Evolutionary conservation across 306 rosid species (phyloP).

Genomic region (Macrotyloma uniflorum): DNA sequence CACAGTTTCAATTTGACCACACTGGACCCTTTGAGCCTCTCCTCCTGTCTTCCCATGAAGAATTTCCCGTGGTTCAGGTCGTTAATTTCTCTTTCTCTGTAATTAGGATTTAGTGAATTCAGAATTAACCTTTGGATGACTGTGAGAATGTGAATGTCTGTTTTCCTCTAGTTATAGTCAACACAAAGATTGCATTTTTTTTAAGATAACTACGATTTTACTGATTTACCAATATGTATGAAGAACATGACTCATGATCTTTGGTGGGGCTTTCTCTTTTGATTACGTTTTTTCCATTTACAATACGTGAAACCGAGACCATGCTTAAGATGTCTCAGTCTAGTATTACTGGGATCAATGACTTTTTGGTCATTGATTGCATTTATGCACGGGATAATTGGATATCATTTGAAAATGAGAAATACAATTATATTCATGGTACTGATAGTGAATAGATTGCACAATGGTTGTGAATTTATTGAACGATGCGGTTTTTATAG

Average conservation of each 20-base stretch:
- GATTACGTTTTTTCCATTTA: too few relatives aligned
- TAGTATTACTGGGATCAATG: too few relatives aligned
- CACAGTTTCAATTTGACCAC: slow-evolving; percentile 68
- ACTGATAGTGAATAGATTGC: neutral
- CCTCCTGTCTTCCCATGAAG: slow-evolving; percentile 58
- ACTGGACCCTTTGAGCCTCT: slow-evolving; percentile 79
- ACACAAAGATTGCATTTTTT: neutral
- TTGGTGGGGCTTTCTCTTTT: too few relatives aligned
- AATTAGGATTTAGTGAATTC: neutral
- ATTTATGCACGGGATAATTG: neutral
- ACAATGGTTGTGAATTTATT: slow-evolving; percentile 25
- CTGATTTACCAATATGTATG: too few relatives aligned
- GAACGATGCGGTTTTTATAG: neutral
- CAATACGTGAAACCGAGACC: too few relatives aligned
- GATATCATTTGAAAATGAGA: slow-evolving; percentile 6
- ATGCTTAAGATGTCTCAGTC: too few relatives aligned
- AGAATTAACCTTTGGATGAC: neutral
- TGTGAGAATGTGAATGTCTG: neutral
- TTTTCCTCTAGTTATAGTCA: neutral
- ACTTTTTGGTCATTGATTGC: neutral
- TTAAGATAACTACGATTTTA: too few relatives aligned
- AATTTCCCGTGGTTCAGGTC: slow-evolving; percentile 72
- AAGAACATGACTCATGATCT: too few relatives aligned
- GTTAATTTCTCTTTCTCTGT: neutral
- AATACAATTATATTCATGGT: neutral